Evolutionary conservation across 2,329 filamentous ascomycete genomes (phyloP), one percentile per base, ranked within the genome.

Genomic region (Alternaria metachromatica): DNA sequence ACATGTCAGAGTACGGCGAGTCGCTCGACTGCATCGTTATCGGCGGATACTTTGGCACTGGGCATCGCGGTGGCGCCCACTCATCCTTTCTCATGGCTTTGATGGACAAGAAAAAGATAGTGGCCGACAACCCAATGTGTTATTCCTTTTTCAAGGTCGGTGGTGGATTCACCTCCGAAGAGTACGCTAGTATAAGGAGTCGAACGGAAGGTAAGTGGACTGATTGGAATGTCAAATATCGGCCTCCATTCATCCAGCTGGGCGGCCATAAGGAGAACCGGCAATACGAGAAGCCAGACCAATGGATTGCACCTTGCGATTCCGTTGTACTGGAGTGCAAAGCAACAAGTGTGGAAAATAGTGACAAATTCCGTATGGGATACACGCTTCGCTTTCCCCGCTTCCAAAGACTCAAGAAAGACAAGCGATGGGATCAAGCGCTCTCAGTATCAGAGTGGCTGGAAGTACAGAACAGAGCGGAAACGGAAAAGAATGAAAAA

Each of bases 91-190:
- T 21, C 21, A 21, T 21, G 21, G 21, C 21, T 21, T 21, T 21
- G 21, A 21, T 21, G 21, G 21, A 21, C 21, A 21, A 21, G 21
- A 21, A 21, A 21, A 21, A 21, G 21, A 21, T 21, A 37, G 80
- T 80, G 23, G 83, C 79, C 6, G 86, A 89, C 65, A 86, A 89
- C 0, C 90, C 92, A 80, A 94, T 93, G 78, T 96, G 90, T 75
- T 92, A 90, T 72, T 97, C 94, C n/a, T 97, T 99, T 82, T 97
- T 94, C 85, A 97, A 96, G 79, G 96, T 99, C 15, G 96, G 96
- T n/a, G 96, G 96, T 57, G 96, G 96, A 0, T 94, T 98, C 78
- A 89, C 88, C 13, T 90, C 89, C 1, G 88, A 92, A 56, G 96
- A 99, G 74, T 98, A 97, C 77, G 89, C 91, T 0, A 88, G 91